Evolutionary conservation across 805 yeast genomes (phyloP), one percentile per base, ranked within the genome.

Genomic region (Scheffersomyces spartinae): DNA sequence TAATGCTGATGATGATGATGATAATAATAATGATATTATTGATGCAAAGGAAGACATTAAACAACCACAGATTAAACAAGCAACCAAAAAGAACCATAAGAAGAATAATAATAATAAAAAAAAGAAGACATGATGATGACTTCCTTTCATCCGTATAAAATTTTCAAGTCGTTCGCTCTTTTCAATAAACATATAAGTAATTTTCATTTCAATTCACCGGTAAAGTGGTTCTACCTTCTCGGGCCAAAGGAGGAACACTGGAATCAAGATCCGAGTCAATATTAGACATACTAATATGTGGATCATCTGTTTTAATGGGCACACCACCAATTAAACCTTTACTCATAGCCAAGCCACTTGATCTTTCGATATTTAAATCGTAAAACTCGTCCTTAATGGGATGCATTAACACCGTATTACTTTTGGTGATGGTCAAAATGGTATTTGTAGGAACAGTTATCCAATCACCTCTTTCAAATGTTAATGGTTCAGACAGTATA

Each of bases 381-480:
- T 74, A 86, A 55, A 74, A 86, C 49, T 91, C 95, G 47, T 91
- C 97, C 24, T 66, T 58, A 21, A 91, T 81, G 2, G 98, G 98
- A 47, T 86, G 94, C 55, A 91, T 56, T 24, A 91, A 58, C 3
- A 91, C 91, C 1, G 94, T 83, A 47, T 86, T 94, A 29, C 49
- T 51, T 29, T 73, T 75, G 35, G 73, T 75, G 31, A 91, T 74
- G 1, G 95, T 81, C 9, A 91, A 49, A 1, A 78, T 59, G 3
- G 96, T 80, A 47, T 91, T 91, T 1, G 97, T 80, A 2, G 97
- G 97, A 1, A 91, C 93, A 3, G 95, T 77, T 26, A 88, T 81
- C 98, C 98, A 91, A 52, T 91, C 98, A 20, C 86, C 88, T 29
- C 98, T 61, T 55, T 91, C 97, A 49, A 91, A 91, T 0, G 98